Evolutionary conservation across 257 asterid genomes (phyloP), one percentile per base, ranked within the genome.

Genomic region (Solanum appendiculatum): DNA sequence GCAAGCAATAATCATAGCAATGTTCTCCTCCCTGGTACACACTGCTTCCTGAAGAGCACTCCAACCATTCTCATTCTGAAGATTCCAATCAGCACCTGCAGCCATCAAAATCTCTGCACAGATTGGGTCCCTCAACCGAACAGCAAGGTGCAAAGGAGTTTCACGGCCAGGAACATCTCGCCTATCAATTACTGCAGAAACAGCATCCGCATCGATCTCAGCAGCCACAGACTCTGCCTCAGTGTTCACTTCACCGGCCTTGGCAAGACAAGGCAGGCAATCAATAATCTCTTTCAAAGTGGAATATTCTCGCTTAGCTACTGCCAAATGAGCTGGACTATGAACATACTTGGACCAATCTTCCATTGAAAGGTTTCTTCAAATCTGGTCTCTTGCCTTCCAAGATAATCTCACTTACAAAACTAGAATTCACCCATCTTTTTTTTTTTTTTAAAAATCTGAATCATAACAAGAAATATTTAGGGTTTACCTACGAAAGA

Each of bases 41-140:
- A 97, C 99, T 34, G 99, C 99, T 94, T 97, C 99, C 91, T 97
- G 99, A 31, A 97, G 98, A 25, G 98, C 98, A 90, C 98, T 97
- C 99, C 99, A 97, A 25, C 99, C 99, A 68, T 95, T 93, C 84
- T 97, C 98, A 85, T 97, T 97, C 92, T 94, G 99, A 56, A 97
- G 97, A 90, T 98, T 97, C 99, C 99, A 97, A 89, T 97, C 98
- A 80, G 98, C 99, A 87, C 99, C 99, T 44, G 98, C 98, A 25
- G 98, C 92, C 99, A 97, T 97, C 90, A 97, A 93, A 84, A 96
- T 94, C 92, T 97, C 99, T 73, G 99, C 98, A 9, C 97, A 93
- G 48, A 86, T 82, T 6, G 95, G 91, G 84, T 97, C 99, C 74
- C 90, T 93, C 86, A 96, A 88, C 89, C 94, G 91, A 46, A 96